Evolutionary conservation across 208 protist species (phyloP).

Genomic region (Acanthamoeba pearcei): DNA sequence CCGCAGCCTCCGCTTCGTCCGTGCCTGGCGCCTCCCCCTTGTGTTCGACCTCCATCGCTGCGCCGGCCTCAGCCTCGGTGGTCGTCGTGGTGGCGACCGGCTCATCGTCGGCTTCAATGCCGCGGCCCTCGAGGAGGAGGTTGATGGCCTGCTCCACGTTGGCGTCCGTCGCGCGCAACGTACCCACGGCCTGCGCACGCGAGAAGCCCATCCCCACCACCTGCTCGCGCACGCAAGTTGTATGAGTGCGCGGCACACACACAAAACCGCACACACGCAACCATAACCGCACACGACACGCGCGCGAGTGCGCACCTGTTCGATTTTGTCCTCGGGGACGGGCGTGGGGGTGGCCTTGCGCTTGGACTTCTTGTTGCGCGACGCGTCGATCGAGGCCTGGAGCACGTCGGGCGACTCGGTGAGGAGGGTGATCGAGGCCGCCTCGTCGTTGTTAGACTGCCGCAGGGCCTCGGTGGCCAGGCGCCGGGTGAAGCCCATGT

Average conservation of each 20-base stretch:
- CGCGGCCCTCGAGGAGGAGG: conserved; percentile 49
- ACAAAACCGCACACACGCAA: background rate
- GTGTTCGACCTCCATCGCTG: background rate
- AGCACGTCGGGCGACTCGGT: conserved; percentile 55
- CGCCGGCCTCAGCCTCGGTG: background rate
- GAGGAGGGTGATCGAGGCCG: conserved; percentile 41
- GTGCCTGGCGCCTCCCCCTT: background rate
- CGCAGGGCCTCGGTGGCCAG: conserved; percentile 57
- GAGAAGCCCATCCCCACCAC: conserved; percentile 39
- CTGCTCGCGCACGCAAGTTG: background rate
- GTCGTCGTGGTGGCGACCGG: background rate
- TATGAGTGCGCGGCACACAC: background rate
- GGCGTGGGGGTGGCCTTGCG: background rate
- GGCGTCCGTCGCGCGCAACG: background rate
- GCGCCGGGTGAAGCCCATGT: conserved; percentile 39
- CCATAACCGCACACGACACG: too few relatives aligned
- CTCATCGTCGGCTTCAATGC: conserved; percentile 1
- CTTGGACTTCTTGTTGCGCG: background rate
- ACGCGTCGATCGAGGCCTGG: background rate
- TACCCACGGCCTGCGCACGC: conserved; percentile 38
- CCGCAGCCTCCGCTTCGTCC: background rate
- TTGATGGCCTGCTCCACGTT: conserved; percentile 53
- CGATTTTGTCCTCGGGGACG: conserved; percentile 23
- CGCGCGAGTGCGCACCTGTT: background rate
- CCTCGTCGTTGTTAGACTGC: conserved; percentile 72